A percentile compares a stretch with the other conserved stretches of the same genome.
Conservation (phyloP, 345 rosid genomes). For the Eucalyptus cloeziana region DNA sequence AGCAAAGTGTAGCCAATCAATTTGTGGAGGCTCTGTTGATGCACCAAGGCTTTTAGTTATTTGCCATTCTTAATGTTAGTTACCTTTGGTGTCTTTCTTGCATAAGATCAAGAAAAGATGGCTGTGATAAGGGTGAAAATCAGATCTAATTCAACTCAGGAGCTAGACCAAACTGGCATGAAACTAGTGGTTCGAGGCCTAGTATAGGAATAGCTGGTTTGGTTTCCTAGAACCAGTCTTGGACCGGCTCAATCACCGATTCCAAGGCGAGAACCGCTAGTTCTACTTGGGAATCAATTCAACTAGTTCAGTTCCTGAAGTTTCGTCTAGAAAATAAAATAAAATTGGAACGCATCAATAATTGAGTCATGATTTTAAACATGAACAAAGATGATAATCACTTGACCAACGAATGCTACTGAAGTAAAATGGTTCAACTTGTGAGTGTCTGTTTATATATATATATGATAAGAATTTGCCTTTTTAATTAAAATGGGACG, state of each 20-base stretch:
- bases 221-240: background rate
- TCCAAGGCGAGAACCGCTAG: background rate
- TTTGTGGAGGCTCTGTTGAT: background rate
- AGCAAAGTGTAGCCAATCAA: background rate
- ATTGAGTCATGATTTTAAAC: background rate
- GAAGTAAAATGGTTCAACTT: background rate
- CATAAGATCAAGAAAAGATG: background rate
- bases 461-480: too few relatives aligned
- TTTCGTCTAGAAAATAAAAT: background rate
- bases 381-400: background rate
- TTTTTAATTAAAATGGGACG: background rate
- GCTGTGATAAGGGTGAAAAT: background rate
- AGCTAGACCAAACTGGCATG: background rate
- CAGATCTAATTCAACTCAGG: background rate
- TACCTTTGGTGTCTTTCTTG: background rate
- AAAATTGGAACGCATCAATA: background rate
- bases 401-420: background rate
- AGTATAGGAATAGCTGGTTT: background rate
- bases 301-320: background rate
- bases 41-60: background rate
- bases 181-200: background rate
- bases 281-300: background rate
- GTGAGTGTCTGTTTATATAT: background rate
- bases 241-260: background rate
- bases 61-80: background rate